Base-by-base conservation (phyloP, 805 yeast species). In the Kregervanrija fluxuum region DNA sequence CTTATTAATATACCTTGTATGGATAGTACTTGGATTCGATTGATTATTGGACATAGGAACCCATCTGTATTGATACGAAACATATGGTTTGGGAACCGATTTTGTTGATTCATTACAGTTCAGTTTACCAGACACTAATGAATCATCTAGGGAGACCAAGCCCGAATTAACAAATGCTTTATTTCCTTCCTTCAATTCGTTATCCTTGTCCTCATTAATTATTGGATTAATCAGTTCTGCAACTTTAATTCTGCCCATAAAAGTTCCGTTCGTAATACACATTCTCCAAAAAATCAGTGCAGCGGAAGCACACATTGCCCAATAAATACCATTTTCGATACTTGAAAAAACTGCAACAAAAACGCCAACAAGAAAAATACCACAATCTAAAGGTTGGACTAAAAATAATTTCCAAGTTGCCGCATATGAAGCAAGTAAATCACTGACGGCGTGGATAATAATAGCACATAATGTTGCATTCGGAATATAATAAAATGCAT, bases 401-500 rank as follows among this genome's bases (percentile, higher is more conserved):
- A 70, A 73, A 83, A 85, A 89, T 60, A 84, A 73, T 53, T 70
- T 75, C 75, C 75, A 76, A 11, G 88, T 75, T 28, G 82, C 76
- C 54, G 72, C 73, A 61, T 77, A 85, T 42, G 80, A 73, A 2
- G 95, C 82, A 49, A 88, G 66, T 63, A 89, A 74, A 65, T 89
- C 96, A 44, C 85, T 76, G 11, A 89, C 96, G n/a, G 96, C 96
- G 64, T 89, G 96, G 57, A 89, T 89, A 52, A 89, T 90, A 51
- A 89, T 79, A 2, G 96, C 96, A 49, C 81, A 72, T 44, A 89
- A 70, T 3, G 90, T 80, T 9, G 96, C 95, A 54, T 85, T 86
- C 42, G 96, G 95, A 64, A 89, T 89, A 68, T 75, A 89, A 68
- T 74, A 86, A 69, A 89, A 89, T 4, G 95, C 83, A 46, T 71